Percentiles rank a stretch among this genome's conserved stretches.
Evolutionary conservation across 495 filamentous ascomycete species (phyloP).

Genomic region (Corynascus novoguineensis): DNA sequence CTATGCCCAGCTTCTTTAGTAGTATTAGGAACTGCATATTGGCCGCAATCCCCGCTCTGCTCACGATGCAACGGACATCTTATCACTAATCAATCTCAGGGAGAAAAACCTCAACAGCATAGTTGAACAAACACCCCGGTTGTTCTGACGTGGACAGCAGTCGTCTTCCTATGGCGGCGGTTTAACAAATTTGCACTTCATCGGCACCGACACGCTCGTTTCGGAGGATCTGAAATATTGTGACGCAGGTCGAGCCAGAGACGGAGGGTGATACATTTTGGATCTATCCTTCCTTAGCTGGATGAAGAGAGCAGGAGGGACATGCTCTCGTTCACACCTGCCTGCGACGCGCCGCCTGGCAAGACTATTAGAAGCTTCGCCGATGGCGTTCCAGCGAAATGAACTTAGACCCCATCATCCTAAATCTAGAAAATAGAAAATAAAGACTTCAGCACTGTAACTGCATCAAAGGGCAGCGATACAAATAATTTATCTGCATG

Average conservation of each 20-base stretch:
- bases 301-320: too few relatives aligned
- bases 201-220: background rate
- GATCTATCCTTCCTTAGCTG: too few relatives aligned
- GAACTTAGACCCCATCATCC: too few relatives aligned
- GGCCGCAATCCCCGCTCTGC: background rate
- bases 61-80: background rate
- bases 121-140: background rate
- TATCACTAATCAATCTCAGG: background rate
- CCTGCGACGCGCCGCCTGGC: too few relatives aligned
- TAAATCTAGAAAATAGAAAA: too few relatives aligned
- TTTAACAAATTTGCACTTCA: background rate
- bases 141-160: background rate
- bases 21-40: background rate
- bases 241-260: background rate
- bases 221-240: background rate
- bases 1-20: background rate
- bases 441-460: too few relatives aligned
- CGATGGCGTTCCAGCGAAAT: too few relatives aligned
- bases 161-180: background rate
- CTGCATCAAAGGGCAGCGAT: background rate
- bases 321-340: too few relatives aligned
- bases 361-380: too few relatives aligned
- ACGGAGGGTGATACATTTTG: too few relatives aligned
- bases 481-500: background rate
- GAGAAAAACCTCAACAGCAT: background rate